Evolutionary conservation across 2,329 filamentous ascomycete genomes (phyloP), one percentile per base, ranked within the genome.

Genomic region (Beauveria asiatica): DNA sequence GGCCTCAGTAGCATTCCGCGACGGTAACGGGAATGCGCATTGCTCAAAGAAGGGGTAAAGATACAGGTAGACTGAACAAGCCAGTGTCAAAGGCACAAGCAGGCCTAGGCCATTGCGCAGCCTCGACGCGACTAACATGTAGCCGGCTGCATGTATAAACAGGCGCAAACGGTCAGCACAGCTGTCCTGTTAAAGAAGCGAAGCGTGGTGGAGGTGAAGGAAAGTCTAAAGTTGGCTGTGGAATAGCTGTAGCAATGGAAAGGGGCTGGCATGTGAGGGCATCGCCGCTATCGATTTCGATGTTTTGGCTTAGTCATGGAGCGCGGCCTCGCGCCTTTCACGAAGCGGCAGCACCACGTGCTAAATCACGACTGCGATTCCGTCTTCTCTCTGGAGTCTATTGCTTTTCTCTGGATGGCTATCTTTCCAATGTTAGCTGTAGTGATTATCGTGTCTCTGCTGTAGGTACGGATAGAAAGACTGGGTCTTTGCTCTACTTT

Each of bases 41-140:
- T 83, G 82, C 65, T 85, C 82, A 69, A 96, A 87, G 66, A 90
- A 69, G 9, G 94, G 92, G 71, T 96, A 97, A 44, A 93, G 78
- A 76, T 97, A 97, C 57, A 97, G 81, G 75, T 92, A 95, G 65
- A 86, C 67, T 56, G 89, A 90, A 69, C 84, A 83, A 64, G 84
- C 74, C 69, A 93, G 67, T 61, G 89, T 86, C 70, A 93, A 69
- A 53, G 90, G 86, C 65, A 72, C 69, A 68, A 75, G 61, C 55
- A 84, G 67, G 69, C 80, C 76, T 72, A 84, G 74, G 72, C 74
- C 80, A 78, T 80, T 77, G 76, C 82, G 80, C 70, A 84, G 76
- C 67, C 79, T 71, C 67, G 75, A 74, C 72, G 76, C 78, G 69
- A 77, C 75, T 70, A 74, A 78, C 80, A 83, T 84, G 75, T 77